Evolutionary conservation across 208 protist species (phyloP).

Genomic region (Acanthamoeba lugdunensis): DNA sequence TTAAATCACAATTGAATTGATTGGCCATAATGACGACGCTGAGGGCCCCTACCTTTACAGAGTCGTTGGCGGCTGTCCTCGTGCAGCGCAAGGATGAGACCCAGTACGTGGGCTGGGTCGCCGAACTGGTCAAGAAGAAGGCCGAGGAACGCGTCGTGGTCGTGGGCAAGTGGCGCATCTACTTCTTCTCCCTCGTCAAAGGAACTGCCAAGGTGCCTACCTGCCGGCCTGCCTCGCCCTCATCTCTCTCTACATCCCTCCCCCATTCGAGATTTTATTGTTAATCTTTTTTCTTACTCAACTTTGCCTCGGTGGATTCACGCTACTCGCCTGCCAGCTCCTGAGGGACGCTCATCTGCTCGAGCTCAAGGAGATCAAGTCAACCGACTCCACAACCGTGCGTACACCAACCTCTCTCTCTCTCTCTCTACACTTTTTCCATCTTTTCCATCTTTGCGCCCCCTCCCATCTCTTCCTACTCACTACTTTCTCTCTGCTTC

Average conservation of each 20-base stretch:
- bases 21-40: not conserved
- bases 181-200: slow-evolving; percentile 69
- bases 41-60: slow-evolving; percentile 9
- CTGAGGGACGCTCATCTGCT: slow-evolving; percentile 76
- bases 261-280: not conserved
- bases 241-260: too few species aligned
- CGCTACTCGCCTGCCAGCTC: not conserved
- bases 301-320: not conserved
- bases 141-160: slow-evolving; percentile 78
- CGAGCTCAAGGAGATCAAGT: slow-evolving; percentile 78
- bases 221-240: too few species aligned
- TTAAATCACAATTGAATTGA: not conserved
- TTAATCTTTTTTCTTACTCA: not conserved
- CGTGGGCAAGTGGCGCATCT: slow-evolving; percentile 77
- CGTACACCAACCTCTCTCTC: not conserved
- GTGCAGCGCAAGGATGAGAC: slow-evolving; percentile 76
- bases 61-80: slow-evolving; percentile 68
- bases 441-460: not conserved
- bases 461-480: too few species aligned
- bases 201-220: slow-evolving; percentile 11
- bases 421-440: not conserved
- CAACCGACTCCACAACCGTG: slow-evolving; percentile 69
- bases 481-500: not conserved
- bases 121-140: slow-evolving; percentile 81
- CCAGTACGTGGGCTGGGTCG: slow-evolving; percentile 54